These are phyloP conservation scores for Eucalyptus pauciflora DNA, from an alignment of 345 rosid species.

Conservation along the genomic window DNA sequence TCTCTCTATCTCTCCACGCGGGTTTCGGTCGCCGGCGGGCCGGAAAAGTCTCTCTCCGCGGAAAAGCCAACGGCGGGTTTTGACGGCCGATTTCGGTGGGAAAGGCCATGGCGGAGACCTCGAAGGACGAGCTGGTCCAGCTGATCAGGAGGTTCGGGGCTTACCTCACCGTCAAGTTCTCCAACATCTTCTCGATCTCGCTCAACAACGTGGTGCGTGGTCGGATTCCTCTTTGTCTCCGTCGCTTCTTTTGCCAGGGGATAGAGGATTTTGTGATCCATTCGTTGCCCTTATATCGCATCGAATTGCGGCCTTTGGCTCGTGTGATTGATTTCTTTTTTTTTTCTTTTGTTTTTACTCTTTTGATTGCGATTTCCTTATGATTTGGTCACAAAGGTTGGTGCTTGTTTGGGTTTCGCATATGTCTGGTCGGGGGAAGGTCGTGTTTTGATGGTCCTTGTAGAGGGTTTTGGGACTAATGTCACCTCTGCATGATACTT, in stretches of 20 bases:
- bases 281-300: not conserved
- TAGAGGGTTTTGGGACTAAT: not conserved
- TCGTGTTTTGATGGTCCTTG: not conserved
- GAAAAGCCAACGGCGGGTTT: not conserved
- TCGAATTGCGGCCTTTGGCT: not conserved
- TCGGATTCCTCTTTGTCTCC: not conserved
- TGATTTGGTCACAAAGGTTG: not conserved
- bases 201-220: slow-evolving; percentile 51
- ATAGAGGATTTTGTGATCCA: not conserved
- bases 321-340: not conserved
- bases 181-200: slow-evolving; percentile 51
- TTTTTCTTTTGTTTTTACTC: not conserved
- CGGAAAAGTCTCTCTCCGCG: not conserved
- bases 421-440: not conserved
- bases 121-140: slow-evolving; percentile 73
- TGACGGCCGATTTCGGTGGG: not conserved
- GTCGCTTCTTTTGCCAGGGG: not conserved
- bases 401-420: not conserved
- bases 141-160: slow-evolving; percentile 89
- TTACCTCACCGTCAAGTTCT: slow-evolving; percentile 58
- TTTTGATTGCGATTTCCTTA: not conserved
- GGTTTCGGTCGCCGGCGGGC: not conserved
- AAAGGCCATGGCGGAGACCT: slow-evolving; percentile 40
- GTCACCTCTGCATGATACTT: not conserved
- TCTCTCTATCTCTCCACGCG: not conserved